These are phyloP conservation scores for Ogataea paraovalis DNA, from an alignment of 805 yeast species.

Conservation along the genomic window DNA sequence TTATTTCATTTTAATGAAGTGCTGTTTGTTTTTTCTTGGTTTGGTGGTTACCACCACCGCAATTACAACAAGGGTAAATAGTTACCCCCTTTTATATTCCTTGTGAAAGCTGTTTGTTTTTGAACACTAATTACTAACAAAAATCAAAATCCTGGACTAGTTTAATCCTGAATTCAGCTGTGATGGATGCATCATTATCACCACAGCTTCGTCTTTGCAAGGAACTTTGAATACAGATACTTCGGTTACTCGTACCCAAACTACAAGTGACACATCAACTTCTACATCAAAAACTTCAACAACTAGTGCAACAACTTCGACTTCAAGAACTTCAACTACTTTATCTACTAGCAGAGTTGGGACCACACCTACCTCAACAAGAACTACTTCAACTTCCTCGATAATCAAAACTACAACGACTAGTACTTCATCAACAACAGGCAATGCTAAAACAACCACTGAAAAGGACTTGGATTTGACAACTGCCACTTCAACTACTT, in stretches of 20 bases:
- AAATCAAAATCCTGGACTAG: constrained; percentile 8
- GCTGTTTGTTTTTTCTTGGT: neutral
- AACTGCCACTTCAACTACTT: neutral
- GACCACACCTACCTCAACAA: constrained; percentile 1
- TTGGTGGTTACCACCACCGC: neutral
- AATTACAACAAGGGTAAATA: neutral
- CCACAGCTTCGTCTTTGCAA: constrained; percentile 23
- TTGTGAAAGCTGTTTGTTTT: no score
- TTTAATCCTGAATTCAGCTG: constrained; percentile 26
- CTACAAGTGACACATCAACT: constrained; percentile 9
- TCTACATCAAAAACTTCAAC: constrained; percentile 10
- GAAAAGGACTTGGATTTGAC: neutral
- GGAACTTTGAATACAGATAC: constrained; percentile 25
- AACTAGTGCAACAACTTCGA: constrained; percentile 8
- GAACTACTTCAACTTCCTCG: constrained; percentile 4
- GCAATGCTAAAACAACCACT: neutral
- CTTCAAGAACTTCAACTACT: constrained; percentile 9
- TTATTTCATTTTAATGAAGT: neutral
- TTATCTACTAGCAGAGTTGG: constrained; percentile 3
- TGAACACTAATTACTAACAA: neutral
- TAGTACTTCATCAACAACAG: neutral
- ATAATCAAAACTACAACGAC: neutral
- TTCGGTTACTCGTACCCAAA: constrained; percentile 6
- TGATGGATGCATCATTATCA: constrained; percentile 25
- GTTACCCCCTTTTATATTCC: neutral